Evolutionary conservation across 2,329 filamentous ascomycete species (phyloP).

Genomic region (Conoideocrella luteorostrata): DNA sequence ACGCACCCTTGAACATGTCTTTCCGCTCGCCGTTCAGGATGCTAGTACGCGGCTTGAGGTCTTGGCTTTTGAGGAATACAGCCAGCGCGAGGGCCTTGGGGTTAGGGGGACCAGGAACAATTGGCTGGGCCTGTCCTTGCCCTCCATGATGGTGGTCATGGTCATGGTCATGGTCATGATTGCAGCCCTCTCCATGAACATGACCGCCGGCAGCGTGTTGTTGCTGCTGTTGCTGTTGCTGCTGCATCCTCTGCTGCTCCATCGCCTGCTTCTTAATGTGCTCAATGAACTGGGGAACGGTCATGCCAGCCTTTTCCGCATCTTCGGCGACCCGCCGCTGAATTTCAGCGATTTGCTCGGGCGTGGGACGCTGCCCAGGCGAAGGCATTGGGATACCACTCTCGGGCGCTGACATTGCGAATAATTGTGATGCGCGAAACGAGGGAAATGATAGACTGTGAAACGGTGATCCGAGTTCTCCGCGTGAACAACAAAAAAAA

Average conservation of each 20-base stretch:
- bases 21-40: slow-evolving; percentile 95
- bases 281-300: slow-evolving; percentile 76
- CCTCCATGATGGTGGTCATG: slow-evolving; percentile 18
- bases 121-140: slow-evolving; percentile 56
- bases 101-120: slow-evolving; percentile 74
- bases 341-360: slow-evolving; percentile 80
- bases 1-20: slow-evolving; percentile 89
- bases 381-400: slow-evolving; percentile 18
- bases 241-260: slow-evolving; percentile 42
- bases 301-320: slow-evolving; percentile 77
- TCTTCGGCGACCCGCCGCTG: slow-evolving; percentile 77
- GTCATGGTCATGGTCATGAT: slow-evolving; percentile 22
- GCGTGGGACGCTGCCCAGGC: slow-evolving; percentile 52
- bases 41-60: slow-evolving; percentile 82
- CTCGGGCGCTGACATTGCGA: slow-evolving; percentile 23
- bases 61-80: slow-evolving; percentile 75
- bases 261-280: slow-evolving; percentile 53
- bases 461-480: not conserved
- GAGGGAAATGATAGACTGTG: slow-evolving; percentile 11
- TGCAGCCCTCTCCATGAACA: slow-evolving; percentile 16
- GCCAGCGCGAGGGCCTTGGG: slow-evolving; percentile 85
- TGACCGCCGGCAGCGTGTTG: slow-evolving; percentile 9
- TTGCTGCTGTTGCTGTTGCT: slow-evolving; percentile 33
- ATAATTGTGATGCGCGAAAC: slow-evolving; percentile 4
- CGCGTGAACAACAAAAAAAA: not conserved